phyloP scores from a whole-genome alignment of 2,329 filamentous ascomycete genomes.

The Exutisphaerella laricina region DNA sequence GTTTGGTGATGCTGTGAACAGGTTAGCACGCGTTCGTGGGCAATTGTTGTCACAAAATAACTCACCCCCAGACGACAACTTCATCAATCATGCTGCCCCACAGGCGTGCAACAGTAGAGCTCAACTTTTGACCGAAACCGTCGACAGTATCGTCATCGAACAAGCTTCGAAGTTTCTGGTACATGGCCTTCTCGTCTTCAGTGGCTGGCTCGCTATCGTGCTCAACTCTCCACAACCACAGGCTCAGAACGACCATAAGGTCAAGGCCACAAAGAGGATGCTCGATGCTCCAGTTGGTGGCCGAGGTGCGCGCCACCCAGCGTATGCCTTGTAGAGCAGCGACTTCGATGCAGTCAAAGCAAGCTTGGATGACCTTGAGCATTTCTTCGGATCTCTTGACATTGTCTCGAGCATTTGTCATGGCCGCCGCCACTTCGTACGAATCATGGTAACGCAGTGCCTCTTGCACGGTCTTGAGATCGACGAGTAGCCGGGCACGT shows the following conservation, averaged over 20 bases:
- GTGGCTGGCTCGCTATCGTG: conserved; percentile 91
- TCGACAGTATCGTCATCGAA: conserved; percentile 89
- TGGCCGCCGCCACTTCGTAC: conserved; percentile 92
- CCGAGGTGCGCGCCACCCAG: conserved; percentile 96
- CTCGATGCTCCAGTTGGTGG: conserved; percentile 98
- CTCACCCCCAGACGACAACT: conserved; percentile 98
- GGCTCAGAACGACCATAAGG: conserved; percentile 92
- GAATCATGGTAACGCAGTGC: conserved; percentile 94
- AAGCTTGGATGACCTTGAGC: conserved; percentile 97
- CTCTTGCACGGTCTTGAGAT: conserved; percentile 92
- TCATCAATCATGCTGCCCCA: conserved; percentile 99
- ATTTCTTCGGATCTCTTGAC: conserved; percentile 95
- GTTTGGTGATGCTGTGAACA: conserved; percentile 67
- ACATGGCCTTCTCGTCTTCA: conserved; percentile 80
- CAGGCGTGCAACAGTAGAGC: conserved; percentile 87
- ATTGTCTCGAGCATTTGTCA: conserved; percentile 89
- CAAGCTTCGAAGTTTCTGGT: conserved; percentile 82
- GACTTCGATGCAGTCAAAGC: conserved; percentile 96
- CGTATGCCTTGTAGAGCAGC: conserved; percentile 90
- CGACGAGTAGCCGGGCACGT: conserved; percentile 83
- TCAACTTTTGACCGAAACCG: conserved; percentile 73
- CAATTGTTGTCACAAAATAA: conserved; percentile 30
- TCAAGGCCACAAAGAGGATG: conserved; percentile 95
- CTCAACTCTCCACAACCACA: conserved; percentile 99
- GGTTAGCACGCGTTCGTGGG: conserved; percentile 25